These are phyloP conservation scores for Inga oerstediana DNA, from an alignment of 306 rosid genomes.

Conservation along the genomic window DNA sequence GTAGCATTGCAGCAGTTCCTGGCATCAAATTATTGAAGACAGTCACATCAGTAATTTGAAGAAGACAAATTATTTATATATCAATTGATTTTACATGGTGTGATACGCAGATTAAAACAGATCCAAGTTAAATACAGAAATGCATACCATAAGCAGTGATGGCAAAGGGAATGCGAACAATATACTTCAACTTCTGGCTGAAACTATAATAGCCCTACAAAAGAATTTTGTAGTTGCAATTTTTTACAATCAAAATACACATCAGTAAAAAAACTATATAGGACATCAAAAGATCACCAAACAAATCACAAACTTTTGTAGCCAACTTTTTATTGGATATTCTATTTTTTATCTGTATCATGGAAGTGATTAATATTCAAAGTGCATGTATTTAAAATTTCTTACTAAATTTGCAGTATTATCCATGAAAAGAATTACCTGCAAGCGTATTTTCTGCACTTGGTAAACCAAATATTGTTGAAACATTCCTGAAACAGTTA, in stretches of 20 bases:
- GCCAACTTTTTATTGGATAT: slow-evolving; percentile 5
- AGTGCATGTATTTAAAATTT: not conserved
- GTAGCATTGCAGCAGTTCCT: slow-evolving; percentile 98
- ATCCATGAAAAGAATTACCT: slow-evolving; percentile 50
- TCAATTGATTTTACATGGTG: slow-evolving; percentile 20
- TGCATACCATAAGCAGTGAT: slow-evolving; percentile 88
- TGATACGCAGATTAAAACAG: slow-evolving; percentile 18
- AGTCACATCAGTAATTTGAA: slow-evolving; percentile 14
- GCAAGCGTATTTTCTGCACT: slow-evolving; percentile 95
- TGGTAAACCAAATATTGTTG: slow-evolving; percentile 96
- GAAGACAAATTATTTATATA: slow-evolving; percentile 9
- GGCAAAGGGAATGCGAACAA: slow-evolving; percentile 91
- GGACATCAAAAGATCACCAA: slow-evolving; percentile 17
- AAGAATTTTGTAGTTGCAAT: slow-evolving; percentile 1
- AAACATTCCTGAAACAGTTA: slow-evolving; percentile 72
- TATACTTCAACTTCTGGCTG: slow-evolving; percentile 98
- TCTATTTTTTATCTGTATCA: slow-evolving; percentile 18
- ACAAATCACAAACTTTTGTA: slow-evolving; percentile 16
- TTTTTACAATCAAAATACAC: slow-evolving; percentile 7
- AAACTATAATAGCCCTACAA: slow-evolving; percentile 96
- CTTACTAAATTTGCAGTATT: slow-evolving; percentile 10
- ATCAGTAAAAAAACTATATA: slow-evolving; percentile 4
- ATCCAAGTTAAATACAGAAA: slow-evolving; percentile 27
- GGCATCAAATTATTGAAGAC: slow-evolving; percentile 33
- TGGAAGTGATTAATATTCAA: slow-evolving; percentile 1